These are phyloP conservation scores for Actinomortierella wolfii DNA, from an alignment of 371 early-diverging fungal species.

Conservation along the genomic window DNA sequence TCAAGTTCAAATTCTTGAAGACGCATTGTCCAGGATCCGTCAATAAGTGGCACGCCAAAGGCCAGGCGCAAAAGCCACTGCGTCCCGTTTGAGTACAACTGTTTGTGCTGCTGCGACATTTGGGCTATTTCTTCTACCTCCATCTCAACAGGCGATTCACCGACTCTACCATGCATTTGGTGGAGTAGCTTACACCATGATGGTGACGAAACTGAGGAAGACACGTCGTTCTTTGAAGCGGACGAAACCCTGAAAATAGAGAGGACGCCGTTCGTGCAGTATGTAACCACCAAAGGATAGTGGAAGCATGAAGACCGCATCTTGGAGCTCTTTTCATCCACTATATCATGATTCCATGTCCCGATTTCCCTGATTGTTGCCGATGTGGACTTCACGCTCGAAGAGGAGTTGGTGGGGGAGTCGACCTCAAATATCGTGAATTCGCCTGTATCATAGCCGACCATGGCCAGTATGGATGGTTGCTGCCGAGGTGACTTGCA, in stretches of 20 bases:
- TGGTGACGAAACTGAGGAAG: not conserved
- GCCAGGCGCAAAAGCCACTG: slow-evolving; percentile 7
- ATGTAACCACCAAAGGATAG: slow-evolving; percentile 27
- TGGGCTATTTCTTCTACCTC: slow-evolving; percentile 9
- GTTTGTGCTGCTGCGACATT: not conserved
- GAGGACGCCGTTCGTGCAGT: slow-evolving; percentile 17
- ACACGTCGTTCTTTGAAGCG: not conserved
- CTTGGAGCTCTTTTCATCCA: no score
- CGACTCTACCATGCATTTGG: slow-evolving; percentile 22
- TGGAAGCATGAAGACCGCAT: slow-evolving; percentile 22
- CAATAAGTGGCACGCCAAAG: slow-evolving; percentile 30
- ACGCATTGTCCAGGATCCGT: slow-evolving; percentile 39
- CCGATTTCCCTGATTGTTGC: slow-evolving; percentile 18
- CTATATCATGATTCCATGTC: not conserved
- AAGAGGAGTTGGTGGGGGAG: no score
- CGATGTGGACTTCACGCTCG: no score
- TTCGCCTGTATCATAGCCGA: slow-evolving; percentile 31
- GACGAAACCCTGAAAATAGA: slow-evolving; percentile 24
- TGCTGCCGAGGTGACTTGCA: no score
- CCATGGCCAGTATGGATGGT: slow-evolving; percentile 10
- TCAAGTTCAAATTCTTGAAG: slow-evolving; percentile 38
- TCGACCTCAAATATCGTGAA: slow-evolving; percentile 24
- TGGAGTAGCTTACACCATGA: slow-evolving; percentile 31
- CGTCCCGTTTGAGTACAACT: not conserved
- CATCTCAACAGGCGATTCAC: slow-evolving; percentile 24